Conservation (phyloP, 2,329 filamentous ascomycete genomes). For the Davidsoniella virescens region DNA sequence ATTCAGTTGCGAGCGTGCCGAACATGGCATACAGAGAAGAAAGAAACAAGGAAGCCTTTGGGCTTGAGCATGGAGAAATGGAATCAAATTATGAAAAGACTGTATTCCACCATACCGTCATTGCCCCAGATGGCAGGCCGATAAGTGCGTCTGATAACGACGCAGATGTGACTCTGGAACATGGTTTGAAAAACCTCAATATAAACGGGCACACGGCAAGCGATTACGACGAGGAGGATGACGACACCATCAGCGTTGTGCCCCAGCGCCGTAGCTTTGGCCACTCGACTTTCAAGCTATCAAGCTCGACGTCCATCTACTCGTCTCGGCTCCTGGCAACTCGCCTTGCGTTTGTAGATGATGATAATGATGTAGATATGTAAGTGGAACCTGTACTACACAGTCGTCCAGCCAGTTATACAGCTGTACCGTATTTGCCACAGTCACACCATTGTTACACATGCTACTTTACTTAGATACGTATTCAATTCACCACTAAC, state of each 20-base stretch:
- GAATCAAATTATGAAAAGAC: too few species aligned
- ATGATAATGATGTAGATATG: constrained; percentile 12
- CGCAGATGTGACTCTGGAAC: too few species aligned
- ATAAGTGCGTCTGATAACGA: too few species aligned
- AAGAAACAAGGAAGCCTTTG: too few species aligned
- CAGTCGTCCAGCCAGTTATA: not conserved
- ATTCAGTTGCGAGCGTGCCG: too few species aligned
- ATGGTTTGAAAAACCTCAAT: too few species aligned
- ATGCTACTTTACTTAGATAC: not conserved
- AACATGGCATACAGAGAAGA: too few species aligned
- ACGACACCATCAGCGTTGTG: not conserved
- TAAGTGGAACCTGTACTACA: constrained; percentile 4
- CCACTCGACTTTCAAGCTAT: constrained; percentile 1
- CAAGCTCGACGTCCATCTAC: constrained; percentile 7
- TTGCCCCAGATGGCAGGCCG: too few species aligned
- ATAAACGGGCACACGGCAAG: not conserved
- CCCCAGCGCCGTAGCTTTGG: constrained; percentile 2
- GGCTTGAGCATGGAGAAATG: too few species aligned
- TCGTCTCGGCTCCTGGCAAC: not conserved
- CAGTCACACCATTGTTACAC: not conserved
- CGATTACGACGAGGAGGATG: not conserved
- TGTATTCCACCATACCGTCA: too few species aligned
- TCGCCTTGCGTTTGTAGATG: constrained; percentile 8
- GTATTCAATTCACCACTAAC: not conserved
- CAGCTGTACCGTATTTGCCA: not conserved